Conservation (phyloP, 2,329 filamentous ascomycete species). For the Aspergillus luchuensis region DNA sequence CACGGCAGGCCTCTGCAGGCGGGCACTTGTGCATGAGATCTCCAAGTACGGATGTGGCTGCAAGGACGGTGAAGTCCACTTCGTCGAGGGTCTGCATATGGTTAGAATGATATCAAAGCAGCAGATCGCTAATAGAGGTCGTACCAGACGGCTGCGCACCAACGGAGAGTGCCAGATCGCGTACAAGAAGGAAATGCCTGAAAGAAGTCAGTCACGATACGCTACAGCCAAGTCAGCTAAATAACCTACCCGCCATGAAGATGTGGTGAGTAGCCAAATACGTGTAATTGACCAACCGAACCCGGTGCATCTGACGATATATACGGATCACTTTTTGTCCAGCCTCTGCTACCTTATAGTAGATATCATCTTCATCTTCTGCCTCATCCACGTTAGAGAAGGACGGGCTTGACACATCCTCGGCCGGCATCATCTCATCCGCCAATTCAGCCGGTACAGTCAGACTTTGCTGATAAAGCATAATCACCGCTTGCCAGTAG, state of each 20-base stretch:
- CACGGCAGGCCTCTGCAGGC: constrained; percentile 88
- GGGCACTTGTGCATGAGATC: constrained; percentile 94
- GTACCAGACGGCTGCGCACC: constrained; percentile 69
- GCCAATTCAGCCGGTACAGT: constrained; percentile 83
- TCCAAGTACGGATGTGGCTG: constrained; percentile 86
- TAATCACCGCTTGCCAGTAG: constrained; percentile 96
- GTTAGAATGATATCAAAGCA: constrained; percentile 3
- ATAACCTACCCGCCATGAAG: constrained; percentile 80
- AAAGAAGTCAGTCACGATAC: constrained; percentile 14
- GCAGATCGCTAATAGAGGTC: constrained; percentile 30
- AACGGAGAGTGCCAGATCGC: constrained; percentile 95
- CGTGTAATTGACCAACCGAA: constrained; percentile 91
- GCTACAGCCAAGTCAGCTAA: neutral
- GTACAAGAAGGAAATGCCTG: constrained; percentile 86
- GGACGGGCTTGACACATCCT: constrained; percentile 60
- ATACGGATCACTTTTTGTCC: constrained; percentile 89
- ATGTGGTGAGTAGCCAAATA: constrained; percentile 94
- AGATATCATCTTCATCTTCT: constrained; percentile 86
- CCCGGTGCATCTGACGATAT: constrained; percentile 84
- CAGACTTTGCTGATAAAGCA: constrained; percentile 90
- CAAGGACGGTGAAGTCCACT: constrained; percentile 94
- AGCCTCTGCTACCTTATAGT: constrained; percentile 91
- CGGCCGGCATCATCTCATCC: constrained; percentile 67
- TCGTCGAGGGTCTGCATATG: constrained; percentile 73
- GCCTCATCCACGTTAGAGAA: constrained; percentile 48